Percentiles rank a stretch among this genome's conserved stretches.
Evolutionary conservation across 2,329 filamentous ascomycete genomes (phyloP).

Genomic region (Rhytidhysteron rufulum): DNA sequence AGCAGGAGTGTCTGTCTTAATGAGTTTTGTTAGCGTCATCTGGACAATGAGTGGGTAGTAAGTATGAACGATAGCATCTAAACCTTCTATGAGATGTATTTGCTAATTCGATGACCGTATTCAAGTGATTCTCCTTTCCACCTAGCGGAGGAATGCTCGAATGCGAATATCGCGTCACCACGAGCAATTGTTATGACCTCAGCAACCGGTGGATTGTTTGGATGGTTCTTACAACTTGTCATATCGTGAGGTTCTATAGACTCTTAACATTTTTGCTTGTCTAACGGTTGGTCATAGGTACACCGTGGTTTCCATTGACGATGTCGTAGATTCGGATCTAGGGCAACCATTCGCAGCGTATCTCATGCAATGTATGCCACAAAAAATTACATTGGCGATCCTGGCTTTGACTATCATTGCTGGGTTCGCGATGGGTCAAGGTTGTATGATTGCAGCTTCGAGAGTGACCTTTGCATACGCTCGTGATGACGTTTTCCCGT

Average conservation of each 20-base stretch:
- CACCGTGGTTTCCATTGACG: slow-evolving; percentile 62
- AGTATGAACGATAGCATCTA: no score
- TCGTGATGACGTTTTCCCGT: slow-evolving; percentile 66
- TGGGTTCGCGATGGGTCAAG: slow-evolving; percentile 69
- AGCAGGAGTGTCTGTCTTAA: slow-evolving; percentile 63
- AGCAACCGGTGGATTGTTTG: slow-evolving; percentile 61
- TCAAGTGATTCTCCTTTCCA: slow-evolving; percentile 68
- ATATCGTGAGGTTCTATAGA: slow-evolving; percentile 55
- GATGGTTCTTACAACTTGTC: slow-evolving; percentile 71
- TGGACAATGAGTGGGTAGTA: slow-evolving; percentile 69
- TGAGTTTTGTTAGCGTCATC: slow-evolving; percentile 68
- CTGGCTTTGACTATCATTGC: slow-evolving; percentile 65
- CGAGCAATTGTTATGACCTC: slow-evolving; percentile 70
- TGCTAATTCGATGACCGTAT: no score
- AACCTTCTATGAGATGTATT: no score
- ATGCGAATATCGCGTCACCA: slow-evolving; percentile 66
- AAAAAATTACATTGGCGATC: slow-evolving; percentile 58
- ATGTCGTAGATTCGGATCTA: slow-evolving; percentile 56
- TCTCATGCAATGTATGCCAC: slow-evolving; percentile 61
- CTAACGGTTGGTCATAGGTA: slow-evolving; percentile 37
- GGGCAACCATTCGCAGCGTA: slow-evolving; percentile 70
- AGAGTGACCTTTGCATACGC: slow-evolving; percentile 71
- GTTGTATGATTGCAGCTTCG: slow-evolving; percentile 65
- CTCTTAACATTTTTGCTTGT: no score
- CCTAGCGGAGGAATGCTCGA: slow-evolving; percentile 71